Conservation (phyloP, 139 green algal species). For the Chlamydomonas incerta region DNA sequence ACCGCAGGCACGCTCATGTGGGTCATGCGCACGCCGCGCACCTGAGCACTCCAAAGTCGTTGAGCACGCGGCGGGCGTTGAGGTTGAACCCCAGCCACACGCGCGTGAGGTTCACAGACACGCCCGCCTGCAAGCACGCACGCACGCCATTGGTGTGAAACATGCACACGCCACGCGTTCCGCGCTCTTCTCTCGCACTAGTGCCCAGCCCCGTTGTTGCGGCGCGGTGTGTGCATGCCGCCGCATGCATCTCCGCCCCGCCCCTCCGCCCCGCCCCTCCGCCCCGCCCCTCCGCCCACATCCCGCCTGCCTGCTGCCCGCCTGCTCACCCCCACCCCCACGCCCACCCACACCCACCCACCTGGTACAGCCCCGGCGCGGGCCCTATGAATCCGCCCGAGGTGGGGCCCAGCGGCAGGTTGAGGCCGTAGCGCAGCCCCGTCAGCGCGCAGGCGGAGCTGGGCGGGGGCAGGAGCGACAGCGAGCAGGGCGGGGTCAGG, state of each 20-base stretch:
- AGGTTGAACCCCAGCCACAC: conserved; percentile 50
- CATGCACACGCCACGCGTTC: no score
- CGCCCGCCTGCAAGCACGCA: conserved; percentile 1
- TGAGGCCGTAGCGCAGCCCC: background rate
- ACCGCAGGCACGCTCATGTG: no score
- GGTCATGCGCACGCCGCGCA: background rate
- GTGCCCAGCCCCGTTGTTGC: no score
- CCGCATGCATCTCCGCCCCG: no score
- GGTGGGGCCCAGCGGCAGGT: conserved; percentile 11
- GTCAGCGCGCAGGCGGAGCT: background rate
- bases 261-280: no score
- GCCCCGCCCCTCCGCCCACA: no score
- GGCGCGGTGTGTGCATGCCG: no score
- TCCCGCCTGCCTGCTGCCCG: no score
- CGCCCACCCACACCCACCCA: background rate
- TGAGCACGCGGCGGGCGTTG: background rate
- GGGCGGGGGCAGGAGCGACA: no score
- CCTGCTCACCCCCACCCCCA: no score
- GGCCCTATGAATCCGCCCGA: conserved; percentile 29
- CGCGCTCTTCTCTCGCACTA: no score
- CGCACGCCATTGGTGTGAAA: background rate
- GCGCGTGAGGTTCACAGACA: conserved; percentile 38
- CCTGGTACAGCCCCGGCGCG: conserved; percentile 20
- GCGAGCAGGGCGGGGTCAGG: no score
- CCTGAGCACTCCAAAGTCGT: conserved; percentile 44